A percentile compares a stretch with the other conserved stretches of the same genome.
Evolutionary conservation across 2,329 filamentous ascomycete genomes (phyloP).

Genomic region (Beauveria bassiana): DNA sequence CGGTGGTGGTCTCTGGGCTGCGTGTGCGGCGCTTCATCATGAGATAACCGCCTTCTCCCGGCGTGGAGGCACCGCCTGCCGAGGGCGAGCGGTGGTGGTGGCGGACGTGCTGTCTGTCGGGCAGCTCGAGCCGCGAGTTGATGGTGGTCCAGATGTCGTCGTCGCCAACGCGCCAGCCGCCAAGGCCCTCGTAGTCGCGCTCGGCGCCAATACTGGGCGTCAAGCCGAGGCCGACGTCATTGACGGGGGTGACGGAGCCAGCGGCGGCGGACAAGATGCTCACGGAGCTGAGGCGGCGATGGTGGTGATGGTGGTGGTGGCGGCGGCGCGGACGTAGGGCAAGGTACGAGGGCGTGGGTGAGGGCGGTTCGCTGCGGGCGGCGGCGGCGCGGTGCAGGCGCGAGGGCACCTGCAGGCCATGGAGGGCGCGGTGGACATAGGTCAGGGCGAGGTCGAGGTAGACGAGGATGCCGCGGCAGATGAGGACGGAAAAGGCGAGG

Average conservation of each 20-base stretch:
- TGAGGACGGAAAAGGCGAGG: conserved; percentile 53
- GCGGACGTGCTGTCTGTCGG: conserved; percentile 31
- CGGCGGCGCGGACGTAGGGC: conserved; percentile 17
- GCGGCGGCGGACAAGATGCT: conserved; percentile 21
- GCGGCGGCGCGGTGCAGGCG: conserved; percentile 19
- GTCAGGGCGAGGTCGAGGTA: conserved; percentile 56
- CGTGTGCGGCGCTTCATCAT: conserved; percentile 35
- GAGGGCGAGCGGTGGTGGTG: conserved; percentile 38
- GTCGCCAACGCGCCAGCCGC: conserved; percentile 46
- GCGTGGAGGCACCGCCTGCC: conserved; percentile 27
- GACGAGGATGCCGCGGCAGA: conserved; percentile 51
- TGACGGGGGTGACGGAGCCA: conserved; percentile 26
- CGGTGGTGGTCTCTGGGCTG: conserved; percentile 23
- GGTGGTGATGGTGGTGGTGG: not conserved
- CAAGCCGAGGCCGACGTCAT: conserved; percentile 32
- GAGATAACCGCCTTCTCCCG: conserved; percentile 33
- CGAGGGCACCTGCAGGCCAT: conserved; percentile 28
- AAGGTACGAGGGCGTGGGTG: conserved; percentile 8
- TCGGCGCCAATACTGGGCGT: conserved; percentile 42
- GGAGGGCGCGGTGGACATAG: conserved; percentile 48
- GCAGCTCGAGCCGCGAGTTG: conserved; percentile 43
- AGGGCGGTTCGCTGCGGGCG: conserved; percentile 16
- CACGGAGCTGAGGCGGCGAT: conserved; percentile 28
- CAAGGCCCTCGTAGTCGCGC: conserved; percentile 52
- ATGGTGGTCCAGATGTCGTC: conserved; percentile 45